Evolutionary conservation across 495 filamentous ascomycete species (phyloP).

Genomic region (Gamarada debralockiae): DNA sequence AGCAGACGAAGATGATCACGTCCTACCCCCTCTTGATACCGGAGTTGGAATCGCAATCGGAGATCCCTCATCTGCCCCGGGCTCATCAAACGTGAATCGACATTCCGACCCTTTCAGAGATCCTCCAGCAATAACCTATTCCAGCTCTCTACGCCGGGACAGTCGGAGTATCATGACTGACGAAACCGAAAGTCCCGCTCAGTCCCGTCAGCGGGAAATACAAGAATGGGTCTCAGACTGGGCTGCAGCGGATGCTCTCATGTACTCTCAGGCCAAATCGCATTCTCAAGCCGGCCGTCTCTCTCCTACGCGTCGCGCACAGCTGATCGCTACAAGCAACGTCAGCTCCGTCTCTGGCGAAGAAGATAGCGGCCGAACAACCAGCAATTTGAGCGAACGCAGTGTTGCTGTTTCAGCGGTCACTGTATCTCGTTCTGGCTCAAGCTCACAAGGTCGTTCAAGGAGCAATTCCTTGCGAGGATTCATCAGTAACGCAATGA

Average conservation of each 20-base stretch:
- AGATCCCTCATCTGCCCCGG: conserved; percentile 9
- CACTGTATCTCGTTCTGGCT: conserved; percentile 15
- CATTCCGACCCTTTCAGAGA: conserved; percentile 31
- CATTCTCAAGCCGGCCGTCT: conserved; percentile 18
- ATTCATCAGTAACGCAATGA: conserved; percentile 22
- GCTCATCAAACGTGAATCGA: conserved; percentile 14
- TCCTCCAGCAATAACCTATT: conserved; percentile 6
- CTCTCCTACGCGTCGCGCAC: conserved; percentile 19
- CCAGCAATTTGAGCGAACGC: conserved; percentile 51
- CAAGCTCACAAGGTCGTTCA: conserved; percentile 18
- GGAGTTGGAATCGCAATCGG: conserved; percentile 25
- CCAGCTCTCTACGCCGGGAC: not conserved
- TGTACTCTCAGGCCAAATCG: conserved; percentile 26
- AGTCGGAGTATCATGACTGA: not conserved
- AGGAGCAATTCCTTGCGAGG: conserved; percentile 22
- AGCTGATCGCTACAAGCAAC: conserved; percentile 15
- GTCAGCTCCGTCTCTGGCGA: conserved; percentile 19
- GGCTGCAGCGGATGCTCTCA: conserved; percentile 47
- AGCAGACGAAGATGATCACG: conserved; percentile 63
- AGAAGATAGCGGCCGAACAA: conserved; percentile 51
- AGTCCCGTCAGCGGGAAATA: conserved; percentile 39
- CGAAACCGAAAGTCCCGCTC: conserved; percentile 11
- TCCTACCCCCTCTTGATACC: conserved; percentile 18
- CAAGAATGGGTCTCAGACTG: conserved; percentile 59
- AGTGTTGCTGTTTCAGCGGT: conserved; percentile 17